Evolutionary conservation across 2,329 filamentous ascomycete species (phyloP), one percentile per base, ranked within the genome.

Genomic region (Bipolaris bicolor): DNA sequence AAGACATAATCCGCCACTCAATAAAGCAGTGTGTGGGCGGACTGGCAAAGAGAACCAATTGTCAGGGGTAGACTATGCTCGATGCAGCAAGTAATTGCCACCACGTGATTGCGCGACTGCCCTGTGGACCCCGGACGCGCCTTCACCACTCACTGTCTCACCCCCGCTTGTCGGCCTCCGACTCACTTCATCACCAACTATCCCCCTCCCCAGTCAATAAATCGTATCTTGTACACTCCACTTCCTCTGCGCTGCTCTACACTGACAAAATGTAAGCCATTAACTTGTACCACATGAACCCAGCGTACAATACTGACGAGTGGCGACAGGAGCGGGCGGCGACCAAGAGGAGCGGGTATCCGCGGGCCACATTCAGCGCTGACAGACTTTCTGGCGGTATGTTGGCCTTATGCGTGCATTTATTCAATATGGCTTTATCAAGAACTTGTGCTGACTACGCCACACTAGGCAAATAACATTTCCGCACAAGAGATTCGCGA

Each of bases 401-500:
- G 82, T 77, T 41, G 7, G 18, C 15, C 6, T 34, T 31, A 18
- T 43, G 22, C 29, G 15, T 18, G 10, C 9, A 49, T 5, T 5
- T 20, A 1, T 29, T 15, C 7, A 3, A 7, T 3, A 4, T 2
- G 22, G 2, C 6, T 15, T 11, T 15, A 34, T 26, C 3, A 24
- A 13, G 26, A 15, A 11, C 13, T 16, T 36, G 5, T 11, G 16
- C 47, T 50, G 22, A 50, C 24, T n/a, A 54, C 4, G 41, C 37
- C 16, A 39, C 16, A 1, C 20, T 55, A 89, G 84, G 86, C 88
- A 2, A 88, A 90, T 74, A 91, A 91, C 67, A 92, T 92, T 63
- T 90, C 86, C 20, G 86, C 86, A 3, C 80, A 80, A 51, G 84
- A 88, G 65, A 88, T 89, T 58, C 81, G 83, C 44, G 78, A 84